These are phyloP conservation scores for Globisporangium acanthophoron DNA, from an alignment of 352 stramenopile genomes.

Conservation along the genomic window DNA sequence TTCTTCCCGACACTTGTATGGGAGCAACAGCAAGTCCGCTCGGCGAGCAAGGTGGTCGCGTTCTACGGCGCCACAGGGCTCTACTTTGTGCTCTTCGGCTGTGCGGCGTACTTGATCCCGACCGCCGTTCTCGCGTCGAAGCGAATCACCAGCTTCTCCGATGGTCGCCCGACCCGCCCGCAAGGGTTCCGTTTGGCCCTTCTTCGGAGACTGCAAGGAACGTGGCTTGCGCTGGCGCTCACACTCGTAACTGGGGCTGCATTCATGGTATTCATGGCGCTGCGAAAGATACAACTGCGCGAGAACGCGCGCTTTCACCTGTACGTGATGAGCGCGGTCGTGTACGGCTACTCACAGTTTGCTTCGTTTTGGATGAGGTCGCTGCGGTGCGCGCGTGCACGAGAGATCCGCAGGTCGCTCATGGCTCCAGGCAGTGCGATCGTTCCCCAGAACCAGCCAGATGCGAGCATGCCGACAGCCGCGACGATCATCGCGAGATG, in stretches of 20 bases:
- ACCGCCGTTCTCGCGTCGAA: conserved; percentile 14
- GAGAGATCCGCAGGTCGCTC: background rate
- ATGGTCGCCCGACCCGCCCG: background rate
- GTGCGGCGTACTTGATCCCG: conserved; percentile 12
- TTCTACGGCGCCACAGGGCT: conserved; percentile 16
- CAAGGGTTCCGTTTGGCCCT: conserved; percentile 10
- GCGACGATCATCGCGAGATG: background rate
- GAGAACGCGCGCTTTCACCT: conserved; percentile 6
- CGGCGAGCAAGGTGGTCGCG: conserved; percentile 2
- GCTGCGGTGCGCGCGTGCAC: background rate
- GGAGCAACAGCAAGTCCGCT: background rate
- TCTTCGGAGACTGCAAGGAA: conserved; percentile 2
- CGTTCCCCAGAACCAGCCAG: background rate
- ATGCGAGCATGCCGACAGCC: background rate
- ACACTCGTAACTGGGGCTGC: background rate
- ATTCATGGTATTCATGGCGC: conserved; percentile 2
- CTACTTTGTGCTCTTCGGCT: conserved; percentile 26
- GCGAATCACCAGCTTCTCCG: conserved; percentile 13
- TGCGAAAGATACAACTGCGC: background rate
- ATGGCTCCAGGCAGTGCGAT: background rate
- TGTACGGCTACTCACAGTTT: conserved; percentile 6
- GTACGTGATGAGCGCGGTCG: conserved; percentile 7
- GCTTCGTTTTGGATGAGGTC: conserved; percentile 1
- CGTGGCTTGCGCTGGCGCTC: conserved; percentile 4
- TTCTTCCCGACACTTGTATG: conserved; percentile 7